Conservation (phyloP, 306 rosid species). For the Ziziphus jujuba region DNA sequence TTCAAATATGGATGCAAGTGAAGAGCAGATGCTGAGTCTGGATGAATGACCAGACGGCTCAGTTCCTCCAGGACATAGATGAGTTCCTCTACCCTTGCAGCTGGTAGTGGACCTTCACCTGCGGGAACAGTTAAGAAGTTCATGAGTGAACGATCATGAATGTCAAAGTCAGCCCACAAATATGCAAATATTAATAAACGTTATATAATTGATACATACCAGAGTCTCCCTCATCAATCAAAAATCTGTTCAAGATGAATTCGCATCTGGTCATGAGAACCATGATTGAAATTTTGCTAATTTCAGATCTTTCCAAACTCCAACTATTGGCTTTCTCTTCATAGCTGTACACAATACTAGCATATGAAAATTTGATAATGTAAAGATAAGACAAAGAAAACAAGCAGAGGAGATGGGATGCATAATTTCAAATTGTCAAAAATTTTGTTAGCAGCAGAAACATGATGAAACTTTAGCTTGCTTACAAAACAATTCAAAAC, state of each 20-base stretch:
- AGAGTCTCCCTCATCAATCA: conserved; percentile 66
- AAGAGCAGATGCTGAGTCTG: conserved; percentile 59
- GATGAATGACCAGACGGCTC: conserved; percentile 61
- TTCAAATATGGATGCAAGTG: conserved; percentile 57
- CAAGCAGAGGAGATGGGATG: background rate
- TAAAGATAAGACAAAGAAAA: background rate
- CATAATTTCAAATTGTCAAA: background rate
- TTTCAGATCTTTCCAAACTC: conserved; percentile 72
- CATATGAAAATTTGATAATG: background rate
- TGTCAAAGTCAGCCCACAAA: conserved; percentile 24
- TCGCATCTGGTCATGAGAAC: conserved; percentile 78
- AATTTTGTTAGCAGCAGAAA: background rate
- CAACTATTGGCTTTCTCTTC: conserved; percentile 47
- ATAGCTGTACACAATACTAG: conserved; percentile 40
- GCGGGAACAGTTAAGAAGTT: conserved; percentile 26
- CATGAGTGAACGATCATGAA: conserved; percentile 20
- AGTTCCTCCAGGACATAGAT: conserved; percentile 72
- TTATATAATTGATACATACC: conserved; percentile 40
- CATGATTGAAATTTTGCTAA: conserved; percentile 75
- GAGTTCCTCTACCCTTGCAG: conserved; percentile 84
- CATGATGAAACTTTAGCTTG: no score
- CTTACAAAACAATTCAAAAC: no score
- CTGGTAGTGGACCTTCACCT: conserved; percentile 79
- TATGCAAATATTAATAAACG: background rate
- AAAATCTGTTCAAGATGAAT: conserved; percentile 72